These are phyloP conservation scores for Hypoxylon sp. DNA, from an alignment of 2,329 filamentous ascomycete genomes.

Conservation along the genomic window DNA sequence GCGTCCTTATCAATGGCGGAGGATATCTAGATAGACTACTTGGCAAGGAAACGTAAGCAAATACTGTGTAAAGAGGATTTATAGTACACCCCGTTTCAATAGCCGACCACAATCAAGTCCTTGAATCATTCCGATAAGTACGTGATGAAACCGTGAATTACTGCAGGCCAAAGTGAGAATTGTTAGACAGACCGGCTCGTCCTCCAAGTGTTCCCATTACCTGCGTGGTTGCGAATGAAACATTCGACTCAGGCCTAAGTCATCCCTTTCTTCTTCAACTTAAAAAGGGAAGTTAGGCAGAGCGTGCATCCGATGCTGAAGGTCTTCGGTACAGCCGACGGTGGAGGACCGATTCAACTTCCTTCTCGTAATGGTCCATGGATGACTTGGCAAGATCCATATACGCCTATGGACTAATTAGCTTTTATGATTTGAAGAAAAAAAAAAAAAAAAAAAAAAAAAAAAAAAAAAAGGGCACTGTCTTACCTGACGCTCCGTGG, in stretches of 20 bases:
- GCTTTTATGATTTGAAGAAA: slow-evolving; percentile 19
- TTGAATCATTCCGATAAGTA: slow-evolving; percentile 18
- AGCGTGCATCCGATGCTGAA: not conserved
- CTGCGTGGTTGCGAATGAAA: slow-evolving; percentile 9
- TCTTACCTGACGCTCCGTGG: slow-evolving; percentile 61
- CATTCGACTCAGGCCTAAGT: not conserved
- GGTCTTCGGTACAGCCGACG: slow-evolving; percentile 23
- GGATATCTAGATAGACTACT: slow-evolving; percentile 8
- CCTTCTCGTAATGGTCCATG: slow-evolving; percentile 53
- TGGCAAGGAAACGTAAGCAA: slow-evolving; percentile 13
- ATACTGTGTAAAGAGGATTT: slow-evolving; percentile 16
- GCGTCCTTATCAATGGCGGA: slow-evolving; percentile 5
- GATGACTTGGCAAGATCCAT: slow-evolving; percentile 54
- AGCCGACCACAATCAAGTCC: slow-evolving; percentile 14
- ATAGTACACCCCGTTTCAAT: slow-evolving; percentile 29
- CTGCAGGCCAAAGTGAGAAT: slow-evolving; percentile 15
- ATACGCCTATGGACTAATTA: slow-evolving; percentile 55
- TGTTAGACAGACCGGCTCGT: slow-evolving; percentile 21
- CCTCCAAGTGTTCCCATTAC: slow-evolving; percentile 2
- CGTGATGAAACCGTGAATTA: slow-evolving; percentile 13
- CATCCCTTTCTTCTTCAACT: not conserved
- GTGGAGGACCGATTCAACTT: slow-evolving; percentile 46
- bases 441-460: no score
- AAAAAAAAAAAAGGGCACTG: not conserved
- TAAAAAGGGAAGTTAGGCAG: not conserved